Base-by-base conservation (phyloP, 208 protist species). In the Leishmania amazonensis region DNA sequence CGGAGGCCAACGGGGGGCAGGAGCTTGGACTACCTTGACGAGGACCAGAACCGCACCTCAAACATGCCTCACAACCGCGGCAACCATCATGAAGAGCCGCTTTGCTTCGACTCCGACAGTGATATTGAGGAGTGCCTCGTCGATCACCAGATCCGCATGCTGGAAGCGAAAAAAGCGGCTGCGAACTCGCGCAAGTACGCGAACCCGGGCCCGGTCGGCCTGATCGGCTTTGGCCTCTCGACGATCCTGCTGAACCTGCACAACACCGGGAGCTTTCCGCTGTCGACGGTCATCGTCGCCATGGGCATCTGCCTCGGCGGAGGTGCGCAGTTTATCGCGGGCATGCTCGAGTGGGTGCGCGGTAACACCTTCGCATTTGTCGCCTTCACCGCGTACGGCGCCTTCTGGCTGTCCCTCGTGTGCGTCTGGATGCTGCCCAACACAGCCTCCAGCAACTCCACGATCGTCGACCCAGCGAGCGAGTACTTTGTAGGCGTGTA, bases 201-300 rank as follows among this genome's bases (percentile, higher is more conserved):
- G 38, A 76, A 76, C 42, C 79, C 88, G 13, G 86, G 76, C 35
- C 83, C 88, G 9, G 40, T 92, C n/a, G 87, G 84, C 51, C 84
- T 95, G 28, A 78, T 91, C 35, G 91, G 81, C 53, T 95, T 93
- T 73, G 91, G 89, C 45, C 83, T 93, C 73, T 88, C 91, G 19
- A 95, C 88, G n/a, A 75, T 90, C 38, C 83, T 95, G 65, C 75
- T 88, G 42, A 91, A 88, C 81, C 60, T 95, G n/a, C 76, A 87
- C 72, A 86, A 90, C 57, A 80, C 88, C 51, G 89, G 86, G 17
- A 49, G 76, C 51, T 91, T 79, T 57, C 74, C 81, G 19, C 74
- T 92, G 42, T 79, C 81, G 42, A 76, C 72, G 49, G 31, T 40
- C 31, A 67, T 86, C 9, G 79, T 77, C 2, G 78, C 87, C 11